Evolutionary conservation across 2,329 filamentous ascomycete genomes (phyloP), one percentile per base, ranked within the genome.

Genomic region (Botrytis aclada): DNA sequence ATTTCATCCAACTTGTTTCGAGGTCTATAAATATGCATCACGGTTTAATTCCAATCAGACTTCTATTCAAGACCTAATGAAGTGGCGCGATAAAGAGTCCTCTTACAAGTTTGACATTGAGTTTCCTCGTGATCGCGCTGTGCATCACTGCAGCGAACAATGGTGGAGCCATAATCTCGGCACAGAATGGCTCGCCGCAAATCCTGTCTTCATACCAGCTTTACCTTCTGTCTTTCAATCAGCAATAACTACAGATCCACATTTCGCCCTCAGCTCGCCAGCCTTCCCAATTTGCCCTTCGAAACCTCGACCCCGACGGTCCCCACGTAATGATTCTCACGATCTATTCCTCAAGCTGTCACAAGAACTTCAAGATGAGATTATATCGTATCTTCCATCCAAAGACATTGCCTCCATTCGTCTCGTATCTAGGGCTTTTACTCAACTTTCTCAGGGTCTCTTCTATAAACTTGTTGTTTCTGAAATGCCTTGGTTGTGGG

Each of bases 401-500:
- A 74, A 67, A 54, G 76, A 78, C 41, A 77, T 80, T 47, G 78
- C 79, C 3, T 66, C 64, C 45, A 58, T 79, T 2, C 75, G 77
- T 22, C 75, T 78, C 20, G 71, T 72, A 12, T 76, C 77, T 7
- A 74, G 75, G n/a, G 72, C 73, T 12, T 78, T 78, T 63, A 54
- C 69, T 14, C 74, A 78, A 25, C 56, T 79, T 10, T 75, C 78
- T 14, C 74, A 77, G 8, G 71, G 54, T 1, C 70, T 78, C n/a
- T 80, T 75, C 43, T 72, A 74, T 14, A 65, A 73, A 10, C 72
- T 80, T 3, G 20, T 80, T n/a, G 39, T 72, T 7, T 47, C 51
- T 5, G 77, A 80, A 39, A 77, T 78, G 74, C 78, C 79, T 3
- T 80, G 75, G 77, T 45, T 80, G 8, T 80, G 77, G 74, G 78